Base-by-base conservation (phyloP, 192 early-diverging fungal species). In the Rhizoclosmatium globosum region DNA sequence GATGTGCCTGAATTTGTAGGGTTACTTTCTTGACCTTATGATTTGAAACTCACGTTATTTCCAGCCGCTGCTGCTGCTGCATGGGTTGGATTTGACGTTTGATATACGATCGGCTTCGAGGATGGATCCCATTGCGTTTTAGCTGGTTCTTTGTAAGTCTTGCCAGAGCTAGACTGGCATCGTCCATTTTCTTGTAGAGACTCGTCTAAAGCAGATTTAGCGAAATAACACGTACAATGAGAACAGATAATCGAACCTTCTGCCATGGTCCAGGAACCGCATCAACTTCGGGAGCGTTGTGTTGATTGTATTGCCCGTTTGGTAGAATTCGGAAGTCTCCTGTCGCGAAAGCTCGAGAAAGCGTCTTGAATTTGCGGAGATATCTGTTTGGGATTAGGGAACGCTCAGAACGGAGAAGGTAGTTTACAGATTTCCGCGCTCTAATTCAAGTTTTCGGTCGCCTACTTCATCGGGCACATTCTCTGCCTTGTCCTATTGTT, bases 351-450 rank as follows among this genome's bases (percentile, higher is more conserved):
- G 88, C 87, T 44, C 83, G 64, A 13, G 88, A 89, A 3, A 91
- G 77, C 21, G 87, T 88, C 70, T 91, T 91, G 82, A 91, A 91
- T 23, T 87, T 81, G 47, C 78, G 79, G 9, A 91, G 81, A 66
- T 90, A 90, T 31, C 83, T 87, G 47, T 70, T 3, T 46, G 41
- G 23, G n/a, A 13, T 41, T 17, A 23, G 57, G 21, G 2, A 58
- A 60, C 56, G 23, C 15, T 7, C 6, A 19, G 58, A 23, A 2
- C 4, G 13, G 45, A 43, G 46, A 73, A 73, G 23, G 39, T 61
- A 50, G 73, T 67, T 76, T 74, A 88, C 87, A 76, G 71, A 47
- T 83, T 83, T n/a, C 87, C 88, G 4, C 88, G 71, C 56, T 88
- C 88, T 11, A 89, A 47, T 53, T 89, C 87, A 19, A 82, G 78